A percentile compares a stretch with the other conserved stretches of the same genome.
These are phyloP conservation scores for Salix exigua DNA, from an alignment of 345 rosid genomes.

Conservation along the genomic window DNA sequence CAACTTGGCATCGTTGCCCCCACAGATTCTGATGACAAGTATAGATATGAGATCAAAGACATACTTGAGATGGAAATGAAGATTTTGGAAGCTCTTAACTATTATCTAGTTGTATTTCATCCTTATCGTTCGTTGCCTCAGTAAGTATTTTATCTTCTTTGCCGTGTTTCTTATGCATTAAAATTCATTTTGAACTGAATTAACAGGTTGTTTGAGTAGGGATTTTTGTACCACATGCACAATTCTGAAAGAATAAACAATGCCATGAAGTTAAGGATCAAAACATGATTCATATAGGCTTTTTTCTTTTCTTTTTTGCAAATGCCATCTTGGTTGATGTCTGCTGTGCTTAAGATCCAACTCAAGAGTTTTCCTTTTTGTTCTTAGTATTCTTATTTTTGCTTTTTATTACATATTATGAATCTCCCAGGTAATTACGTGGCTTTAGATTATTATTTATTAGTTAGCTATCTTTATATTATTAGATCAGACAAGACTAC, in stretches of 20 bases:
- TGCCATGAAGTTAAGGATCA: neutral
- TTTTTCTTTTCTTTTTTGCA: neutral
- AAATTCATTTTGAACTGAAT: neutral
- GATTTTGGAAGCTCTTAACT: constrained; percentile 86
- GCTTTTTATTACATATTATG: neutral
- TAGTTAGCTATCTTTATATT: too few species aligned
- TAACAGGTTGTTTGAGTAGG: neutral
- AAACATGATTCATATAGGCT: too few species aligned
- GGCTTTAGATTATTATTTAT: too few species aligned
- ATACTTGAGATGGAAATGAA: constrained; percentile 99
- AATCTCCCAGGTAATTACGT: neutral
- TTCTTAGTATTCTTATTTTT: neutral
- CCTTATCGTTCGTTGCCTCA: constrained; percentile 81
- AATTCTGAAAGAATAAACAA: neutral
- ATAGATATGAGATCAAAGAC: constrained; percentile 75
- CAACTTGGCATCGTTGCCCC: constrained; percentile 17
- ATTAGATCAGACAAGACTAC: too few species aligned
- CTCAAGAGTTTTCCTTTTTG: neutral
- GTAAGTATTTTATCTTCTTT: constrained; percentile 40
- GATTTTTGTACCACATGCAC: neutral
- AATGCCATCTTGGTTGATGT: neutral
- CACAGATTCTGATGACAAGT: constrained; percentile 79
- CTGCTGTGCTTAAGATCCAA: neutral
- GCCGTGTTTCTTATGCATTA: neutral
- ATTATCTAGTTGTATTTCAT: constrained; percentile 89